A percentile compares a stretch with the other conserved stretches of the same genome.
phyloP scores from a whole-genome alignment of 73 alveolate species.

The Paraurostyla sp. region DNA sequence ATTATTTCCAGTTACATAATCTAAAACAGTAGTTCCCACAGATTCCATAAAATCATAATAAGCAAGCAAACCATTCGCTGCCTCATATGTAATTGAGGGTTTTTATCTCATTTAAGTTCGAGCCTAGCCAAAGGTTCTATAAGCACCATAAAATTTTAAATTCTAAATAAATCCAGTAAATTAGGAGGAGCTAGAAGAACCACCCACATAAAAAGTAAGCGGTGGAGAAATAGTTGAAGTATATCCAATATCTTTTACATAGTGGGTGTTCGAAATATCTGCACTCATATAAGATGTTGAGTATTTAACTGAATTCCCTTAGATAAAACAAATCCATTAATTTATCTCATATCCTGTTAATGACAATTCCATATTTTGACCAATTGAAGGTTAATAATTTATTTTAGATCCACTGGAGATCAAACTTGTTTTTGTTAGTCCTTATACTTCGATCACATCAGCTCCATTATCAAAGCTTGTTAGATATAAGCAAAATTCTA shows the following conservation, averaged over 20 bases:
- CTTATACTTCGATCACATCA: neutral
- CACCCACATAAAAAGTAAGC: constrained; percentile 18
- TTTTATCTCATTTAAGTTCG: neutral
- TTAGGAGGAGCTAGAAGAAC: neutral
- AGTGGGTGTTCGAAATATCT: neutral
- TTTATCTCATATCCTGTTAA: neutral
- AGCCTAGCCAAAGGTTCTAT: neutral
- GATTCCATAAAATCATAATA: constrained; percentile 36
- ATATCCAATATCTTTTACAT: neutral
- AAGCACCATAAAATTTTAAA: neutral
- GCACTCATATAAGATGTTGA: neutral
- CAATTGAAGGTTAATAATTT: neutral
- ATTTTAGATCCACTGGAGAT: neutral
- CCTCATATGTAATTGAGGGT: neutral
- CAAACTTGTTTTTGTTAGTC: neutral
- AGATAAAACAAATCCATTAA: constrained; percentile 4
- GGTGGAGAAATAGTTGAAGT: neutral
- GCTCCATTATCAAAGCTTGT: neutral
- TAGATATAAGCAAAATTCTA: neutral
- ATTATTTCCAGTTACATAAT: neutral
- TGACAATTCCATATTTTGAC: neutral
- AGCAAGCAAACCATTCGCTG: neutral
- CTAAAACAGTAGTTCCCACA: neutral
- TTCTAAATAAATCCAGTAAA: constrained; percentile 5
- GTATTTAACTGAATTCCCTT: neutral